Conservation (phyloP, 805 yeast genomes). For the Kodamaea fukazawae region DNA sequence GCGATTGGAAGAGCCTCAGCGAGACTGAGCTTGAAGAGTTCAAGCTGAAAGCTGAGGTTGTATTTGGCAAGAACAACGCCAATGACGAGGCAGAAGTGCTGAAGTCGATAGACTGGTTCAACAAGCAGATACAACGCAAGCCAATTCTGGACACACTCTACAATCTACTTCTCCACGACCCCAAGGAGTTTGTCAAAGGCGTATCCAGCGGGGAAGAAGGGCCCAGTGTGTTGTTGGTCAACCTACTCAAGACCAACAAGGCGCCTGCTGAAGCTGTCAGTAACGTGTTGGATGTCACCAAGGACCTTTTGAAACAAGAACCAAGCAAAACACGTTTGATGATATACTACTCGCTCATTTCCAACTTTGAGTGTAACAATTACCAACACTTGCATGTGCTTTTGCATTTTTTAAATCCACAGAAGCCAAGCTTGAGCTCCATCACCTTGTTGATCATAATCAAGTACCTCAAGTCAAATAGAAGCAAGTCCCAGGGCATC, state of each 20-base stretch:
- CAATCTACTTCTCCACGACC: slow-evolving; percentile 17
- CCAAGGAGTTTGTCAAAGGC: slow-evolving; percentile 15
- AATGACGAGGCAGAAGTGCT: neutral
- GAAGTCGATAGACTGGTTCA: slow-evolving; percentile 1
- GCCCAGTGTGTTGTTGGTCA: slow-evolving; percentile 16
- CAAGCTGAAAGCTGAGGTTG: neutral
- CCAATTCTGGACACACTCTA: slow-evolving; percentile 9
- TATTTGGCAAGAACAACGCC: neutral
- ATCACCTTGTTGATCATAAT: slow-evolving; percentile 21
- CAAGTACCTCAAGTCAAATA: slow-evolving; percentile 18
- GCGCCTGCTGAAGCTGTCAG: slow-evolving; percentile 3
- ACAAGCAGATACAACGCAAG: neutral
- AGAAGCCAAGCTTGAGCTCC: slow-evolving; percentile 13
- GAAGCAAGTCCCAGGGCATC: slow-evolving; percentile 13
- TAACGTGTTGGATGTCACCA: slow-evolving; percentile 10
- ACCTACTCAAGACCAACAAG: slow-evolving; percentile 6
- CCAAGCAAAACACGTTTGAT: slow-evolving; percentile 13
- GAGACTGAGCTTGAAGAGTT: slow-evolving; percentile 1
- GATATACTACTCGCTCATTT: slow-evolving; percentile 18
- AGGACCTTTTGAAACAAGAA: slow-evolving; percentile 2
- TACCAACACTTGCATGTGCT: slow-evolving; percentile 22
- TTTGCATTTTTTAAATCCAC: slow-evolving; percentile 18
- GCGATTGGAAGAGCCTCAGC: neutral
- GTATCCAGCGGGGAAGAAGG: slow-evolving; percentile 15
- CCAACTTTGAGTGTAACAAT: slow-evolving; percentile 18